Conservation (phyloP, 768 basidiomycete genomes). For the Serpula lacrymans region DNA sequence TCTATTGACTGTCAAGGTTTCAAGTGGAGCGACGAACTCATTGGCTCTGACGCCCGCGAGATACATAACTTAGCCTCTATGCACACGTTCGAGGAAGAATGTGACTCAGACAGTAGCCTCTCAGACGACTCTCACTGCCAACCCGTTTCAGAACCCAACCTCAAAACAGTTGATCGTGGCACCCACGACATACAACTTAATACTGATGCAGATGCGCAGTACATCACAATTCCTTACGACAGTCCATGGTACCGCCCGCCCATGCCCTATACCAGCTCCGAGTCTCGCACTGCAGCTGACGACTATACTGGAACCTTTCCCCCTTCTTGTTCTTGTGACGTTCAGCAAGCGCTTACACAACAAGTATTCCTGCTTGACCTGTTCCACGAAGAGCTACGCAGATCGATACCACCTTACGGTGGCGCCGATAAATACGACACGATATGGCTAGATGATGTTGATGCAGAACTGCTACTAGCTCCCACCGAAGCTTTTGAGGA, state of each 20-base stretch:
- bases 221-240: slow-evolving; percentile 35
- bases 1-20: too few species aligned
- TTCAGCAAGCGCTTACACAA: slow-evolving; percentile 29
- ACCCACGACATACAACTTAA: slow-evolving; percentile 18
- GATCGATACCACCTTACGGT: slow-evolving; percentile 15
- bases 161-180: slow-evolving; percentile 15
- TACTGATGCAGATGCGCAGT: slow-evolving; percentile 31
- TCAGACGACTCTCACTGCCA: slow-evolving; percentile 16
- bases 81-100: too few species aligned
- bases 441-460: slow-evolving; percentile 25
- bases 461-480: slow-evolving; percentile 24
- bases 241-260: slow-evolving; percentile 37
- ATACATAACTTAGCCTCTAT: too few species aligned
- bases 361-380: slow-evolving; percentile 30
- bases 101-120: slow-evolving; percentile 16
- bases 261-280: slow-evolving; percentile 19
- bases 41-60: too few species aligned
- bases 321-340: slow-evolving; percentile 27
- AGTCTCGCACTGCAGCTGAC: slow-evolving; percentile 16
- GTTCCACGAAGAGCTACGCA: slow-evolving; percentile 26
- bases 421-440: slow-evolving; percentile 16
- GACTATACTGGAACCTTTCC: slow-evolving; percentile 15
- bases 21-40: too few species aligned
- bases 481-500: slow-evolving; percentile 25
- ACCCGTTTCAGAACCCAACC: slow-evolving; percentile 11